These are phyloP conservation scores for Scedosporium boydii DNA, from an alignment of 2,329 filamentous ascomycete genomes.

Conservation along the genomic window DNA sequence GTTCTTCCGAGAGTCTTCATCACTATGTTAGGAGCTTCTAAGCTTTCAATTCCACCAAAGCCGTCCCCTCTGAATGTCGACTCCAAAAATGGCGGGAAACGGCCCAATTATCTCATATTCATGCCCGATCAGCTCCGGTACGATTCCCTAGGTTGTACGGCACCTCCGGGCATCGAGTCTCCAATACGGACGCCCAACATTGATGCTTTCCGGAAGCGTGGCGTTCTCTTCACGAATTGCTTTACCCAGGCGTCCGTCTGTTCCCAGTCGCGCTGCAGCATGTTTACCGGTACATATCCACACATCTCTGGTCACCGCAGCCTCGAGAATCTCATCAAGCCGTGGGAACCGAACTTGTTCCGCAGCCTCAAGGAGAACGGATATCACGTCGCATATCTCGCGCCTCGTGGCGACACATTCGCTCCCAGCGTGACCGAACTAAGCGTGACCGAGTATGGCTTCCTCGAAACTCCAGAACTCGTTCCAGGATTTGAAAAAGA, in stretches of 20 bases:
- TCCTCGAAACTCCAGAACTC: slow-evolving; percentile 20
- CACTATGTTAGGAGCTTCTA: not conserved
- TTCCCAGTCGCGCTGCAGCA: slow-evolving; percentile 34
- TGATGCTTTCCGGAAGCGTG: slow-evolving; percentile 26
- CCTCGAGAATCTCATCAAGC: slow-evolving; percentile 36
- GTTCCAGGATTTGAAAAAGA: slow-evolving; percentile 17
- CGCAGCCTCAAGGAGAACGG: slow-evolving; percentile 31
- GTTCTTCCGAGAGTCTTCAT: not conserved
- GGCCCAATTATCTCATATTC: slow-evolving; percentile 31
- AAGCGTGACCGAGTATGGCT: slow-evolving; percentile 34
- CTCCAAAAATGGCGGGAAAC: slow-evolving; percentile 17
- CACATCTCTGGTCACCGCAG: slow-evolving; percentile 35
- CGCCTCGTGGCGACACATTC: slow-evolving; percentile 31
- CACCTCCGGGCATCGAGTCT: slow-evolving; percentile 9
- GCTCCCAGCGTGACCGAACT: slow-evolving; percentile 32
- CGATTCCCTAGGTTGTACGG: slow-evolving; percentile 29
- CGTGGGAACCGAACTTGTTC: slow-evolving; percentile 37
- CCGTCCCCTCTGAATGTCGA: slow-evolving; percentile 14
- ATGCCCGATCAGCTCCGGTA: slow-evolving; percentile 39
- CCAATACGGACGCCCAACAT: slow-evolving; percentile 29
- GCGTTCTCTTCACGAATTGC: slow-evolving; percentile 33
- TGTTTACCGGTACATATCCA: slow-evolving; percentile 36
- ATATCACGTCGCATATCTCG: slow-evolving; percentile 36
- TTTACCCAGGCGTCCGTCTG: slow-evolving; percentile 36
- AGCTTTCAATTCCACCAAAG: slow-evolving; percentile 12